phyloP scores from a whole-genome alignment of 495 filamentous ascomycete genomes.

The Penicillium maclennaniae region DNA sequence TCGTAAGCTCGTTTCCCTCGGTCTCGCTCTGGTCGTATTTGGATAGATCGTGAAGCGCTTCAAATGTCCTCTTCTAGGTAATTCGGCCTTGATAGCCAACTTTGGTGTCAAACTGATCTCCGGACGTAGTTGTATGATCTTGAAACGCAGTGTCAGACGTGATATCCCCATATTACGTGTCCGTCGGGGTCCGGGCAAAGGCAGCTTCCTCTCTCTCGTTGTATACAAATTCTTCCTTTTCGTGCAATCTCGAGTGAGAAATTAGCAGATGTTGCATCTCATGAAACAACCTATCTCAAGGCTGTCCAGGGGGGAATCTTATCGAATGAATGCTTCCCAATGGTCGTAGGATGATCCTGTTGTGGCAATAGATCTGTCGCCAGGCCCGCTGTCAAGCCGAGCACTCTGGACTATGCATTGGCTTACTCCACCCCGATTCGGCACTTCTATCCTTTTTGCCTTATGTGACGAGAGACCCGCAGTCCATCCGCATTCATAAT shows the following conservation, averaged over 20 bases:
- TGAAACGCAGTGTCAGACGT: not conserved
- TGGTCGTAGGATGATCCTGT: not conserved
- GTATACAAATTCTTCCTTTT: not conserved
- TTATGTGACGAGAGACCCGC: slow-evolving; percentile 1
- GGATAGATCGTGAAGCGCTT: not conserved
- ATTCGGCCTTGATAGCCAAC: not conserved
- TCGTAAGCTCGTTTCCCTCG: not conserved
- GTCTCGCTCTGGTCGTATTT: slow-evolving; percentile 5
- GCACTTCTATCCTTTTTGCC: slow-evolving; percentile 15
- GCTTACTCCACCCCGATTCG: slow-evolving; percentile 8
- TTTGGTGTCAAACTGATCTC: not conserved
- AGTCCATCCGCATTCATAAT: slow-evolving; percentile 11
- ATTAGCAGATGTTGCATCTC: not conserved
- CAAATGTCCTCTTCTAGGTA: not conserved
- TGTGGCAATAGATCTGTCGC: slow-evolving; percentile 7
- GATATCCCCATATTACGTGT: not conserved
- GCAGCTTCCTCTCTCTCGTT: not conserved
- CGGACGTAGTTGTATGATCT: not conserved
- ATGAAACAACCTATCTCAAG: not conserved
- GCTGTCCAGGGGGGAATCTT: not conserved
- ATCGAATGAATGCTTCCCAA: not conserved
- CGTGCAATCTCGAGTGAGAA: not conserved
- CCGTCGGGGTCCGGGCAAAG: not conserved
- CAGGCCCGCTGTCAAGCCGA: slow-evolving; percentile 12
- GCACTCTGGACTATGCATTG: slow-evolving; percentile 3